A percentile compares a stretch with the other conserved stretches of the same genome.
These are phyloP conservation scores for Aspergillus ochraceus DNA, from an alignment of 2,329 filamentous ascomycete genomes.

Conservation along the genomic window DNA sequence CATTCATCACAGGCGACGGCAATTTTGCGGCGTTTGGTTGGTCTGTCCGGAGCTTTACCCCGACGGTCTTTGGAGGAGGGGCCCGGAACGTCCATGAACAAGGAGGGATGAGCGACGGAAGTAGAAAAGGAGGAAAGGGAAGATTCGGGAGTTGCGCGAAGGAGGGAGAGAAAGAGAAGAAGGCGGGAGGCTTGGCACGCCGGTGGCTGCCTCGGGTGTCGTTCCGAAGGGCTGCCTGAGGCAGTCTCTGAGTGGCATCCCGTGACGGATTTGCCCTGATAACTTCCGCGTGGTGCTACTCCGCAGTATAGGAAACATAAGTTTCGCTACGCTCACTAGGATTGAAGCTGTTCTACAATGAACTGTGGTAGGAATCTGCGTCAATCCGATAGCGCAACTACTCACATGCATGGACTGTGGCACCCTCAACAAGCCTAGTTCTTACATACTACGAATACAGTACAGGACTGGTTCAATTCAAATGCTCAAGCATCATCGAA, in stretches of 20 bases:
- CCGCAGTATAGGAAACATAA: too few species aligned
- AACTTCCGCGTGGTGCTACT: too few species aligned
- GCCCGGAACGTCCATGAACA: constrained; percentile 1
- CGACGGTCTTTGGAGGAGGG: background rate
- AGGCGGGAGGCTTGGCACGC: background rate
- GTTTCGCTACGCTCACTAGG: too few species aligned
- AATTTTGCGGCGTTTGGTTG: constrained; percentile 18
- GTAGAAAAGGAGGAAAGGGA: background rate
- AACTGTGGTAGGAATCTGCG: too few species aligned
- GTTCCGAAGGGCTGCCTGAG: background rate
- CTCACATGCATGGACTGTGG: too few species aligned
- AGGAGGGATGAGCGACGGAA: background rate
- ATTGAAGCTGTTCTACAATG: too few species aligned
- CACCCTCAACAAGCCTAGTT: too few species aligned
- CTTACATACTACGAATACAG: too few species aligned
- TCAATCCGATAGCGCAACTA: too few species aligned
- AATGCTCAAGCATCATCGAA: too few species aligned
- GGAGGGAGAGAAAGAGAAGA: background rate
- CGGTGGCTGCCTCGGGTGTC: background rate
- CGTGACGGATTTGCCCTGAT: too few species aligned
- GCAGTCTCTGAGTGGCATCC: background rate
- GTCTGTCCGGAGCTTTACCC: background rate
- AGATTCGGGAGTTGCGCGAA: background rate
- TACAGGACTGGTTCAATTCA: too few species aligned
- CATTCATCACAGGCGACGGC: constrained; percentile 22